phyloP scores from a whole-genome alignment of 208 protist genomes.

The Leishmania guyanensis region DNA sequence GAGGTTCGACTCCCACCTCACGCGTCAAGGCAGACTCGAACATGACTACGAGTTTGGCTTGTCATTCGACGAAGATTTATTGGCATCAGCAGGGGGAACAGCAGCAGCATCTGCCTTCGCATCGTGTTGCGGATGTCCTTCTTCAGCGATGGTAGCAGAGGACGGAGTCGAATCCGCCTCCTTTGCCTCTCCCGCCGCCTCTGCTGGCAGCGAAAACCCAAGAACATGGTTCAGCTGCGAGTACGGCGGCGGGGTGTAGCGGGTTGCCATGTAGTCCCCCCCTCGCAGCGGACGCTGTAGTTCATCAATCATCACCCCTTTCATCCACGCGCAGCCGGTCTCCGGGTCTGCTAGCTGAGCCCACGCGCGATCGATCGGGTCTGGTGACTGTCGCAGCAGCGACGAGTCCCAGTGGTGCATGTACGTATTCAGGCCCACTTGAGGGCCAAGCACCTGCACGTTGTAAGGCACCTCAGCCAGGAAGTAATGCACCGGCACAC shows the following conservation, averaged over 20 bases:
- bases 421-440: conserved; percentile 75
- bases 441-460: conserved; percentile 77
- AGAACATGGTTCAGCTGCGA: conserved; percentile 60
- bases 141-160: background rate
- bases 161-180: background rate
- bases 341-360: conserved; percentile 74
- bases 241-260: conserved; percentile 90
- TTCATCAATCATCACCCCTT: conserved; percentile 72
- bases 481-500: conserved; percentile 90
- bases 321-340: conserved; percentile 91
- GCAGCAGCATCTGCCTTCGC: background rate
- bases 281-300: conserved; percentile 84
- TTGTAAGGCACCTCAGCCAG: conserved; percentile 85
- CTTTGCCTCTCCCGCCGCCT: background rate
- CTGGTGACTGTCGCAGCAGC: conserved; percentile 84
- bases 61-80: background rate
- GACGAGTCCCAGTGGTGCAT: conserved; percentile 81
- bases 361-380: conserved; percentile 90
- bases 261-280: conserved; percentile 81
- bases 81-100: background rate
- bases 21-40: background rate
- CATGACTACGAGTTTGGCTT: conserved; percentile 7
- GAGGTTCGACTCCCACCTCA: background rate
- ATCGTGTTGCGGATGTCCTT: background rate
- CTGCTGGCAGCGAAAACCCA: conserved; percentile 35